Conservation (phyloP, 805 yeast species). For the Starmera pachycereana region DNA sequence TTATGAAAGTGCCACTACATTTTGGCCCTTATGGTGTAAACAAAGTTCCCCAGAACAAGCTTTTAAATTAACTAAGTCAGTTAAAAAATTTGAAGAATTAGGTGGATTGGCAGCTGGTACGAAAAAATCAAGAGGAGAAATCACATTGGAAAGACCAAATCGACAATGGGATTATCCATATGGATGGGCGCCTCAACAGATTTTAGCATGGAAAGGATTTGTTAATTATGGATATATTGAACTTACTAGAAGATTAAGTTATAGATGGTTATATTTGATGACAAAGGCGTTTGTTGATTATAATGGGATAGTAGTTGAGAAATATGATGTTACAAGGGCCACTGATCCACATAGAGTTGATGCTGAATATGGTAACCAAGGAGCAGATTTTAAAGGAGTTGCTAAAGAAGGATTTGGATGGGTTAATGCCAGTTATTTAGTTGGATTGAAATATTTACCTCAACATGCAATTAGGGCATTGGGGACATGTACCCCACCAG, state of each 20-base stretch:
- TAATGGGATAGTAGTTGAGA: conserved; percentile 92
- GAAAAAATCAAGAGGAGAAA: conserved; percentile 56
- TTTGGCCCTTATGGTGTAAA: conserved; percentile 90
- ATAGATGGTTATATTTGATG: conserved; percentile 86
- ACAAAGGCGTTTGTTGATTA: conserved; percentile 84
- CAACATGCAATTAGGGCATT: conserved; percentile 63
- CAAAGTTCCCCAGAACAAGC: conserved; percentile 65
- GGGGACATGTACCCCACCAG: conserved; percentile 41
- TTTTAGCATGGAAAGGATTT: conserved; percentile 86
- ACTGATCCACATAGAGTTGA: conserved; percentile 84
- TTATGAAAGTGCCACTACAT: conserved; percentile 80
- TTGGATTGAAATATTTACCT: conserved; percentile 61
- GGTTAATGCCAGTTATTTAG: conserved; percentile 82
- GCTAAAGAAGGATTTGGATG: conserved; percentile 97
- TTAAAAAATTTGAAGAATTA: conserved; percentile 65
- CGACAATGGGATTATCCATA: conserved; percentile 98
- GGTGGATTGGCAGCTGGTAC: conserved; percentile 92
- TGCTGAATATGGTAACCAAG: conserved; percentile 97
- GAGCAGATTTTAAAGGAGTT: conserved; percentile 83
- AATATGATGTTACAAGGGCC: conserved; percentile 79
- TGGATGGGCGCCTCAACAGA: conserved; percentile 99
- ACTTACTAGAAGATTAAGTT: conserved; percentile 60
- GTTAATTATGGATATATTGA: conserved; percentile 56
- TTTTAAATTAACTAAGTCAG: conserved; percentile 41
- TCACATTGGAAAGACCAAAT: conserved; percentile 64